Conservation (phyloP, 108 stramenopile species). For the Pseudonitzschia multiseries region DNA sequence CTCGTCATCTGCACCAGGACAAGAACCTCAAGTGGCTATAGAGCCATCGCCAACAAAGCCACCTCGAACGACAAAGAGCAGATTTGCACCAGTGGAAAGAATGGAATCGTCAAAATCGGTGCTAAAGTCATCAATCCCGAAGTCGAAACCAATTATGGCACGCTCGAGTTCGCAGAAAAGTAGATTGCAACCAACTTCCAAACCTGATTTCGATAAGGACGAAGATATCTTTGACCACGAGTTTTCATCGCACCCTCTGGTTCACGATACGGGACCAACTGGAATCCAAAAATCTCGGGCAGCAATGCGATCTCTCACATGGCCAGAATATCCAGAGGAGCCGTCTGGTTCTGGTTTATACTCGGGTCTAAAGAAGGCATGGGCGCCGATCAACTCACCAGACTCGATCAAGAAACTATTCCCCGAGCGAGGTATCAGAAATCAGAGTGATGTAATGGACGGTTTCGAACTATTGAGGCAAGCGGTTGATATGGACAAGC, state of each 20-base stretch:
- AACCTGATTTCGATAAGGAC: not conserved
- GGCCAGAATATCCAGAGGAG: slow-evolving; percentile 89
- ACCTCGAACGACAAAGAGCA: slow-evolving; percentile 1
- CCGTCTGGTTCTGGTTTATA: slow-evolving; percentile 42
- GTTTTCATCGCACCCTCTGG: slow-evolving; percentile 22
- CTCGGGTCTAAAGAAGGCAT: slow-evolving; percentile 58
- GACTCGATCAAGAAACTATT: slow-evolving; percentile 53
- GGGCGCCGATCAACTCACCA: slow-evolving; percentile 52
- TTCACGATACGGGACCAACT: not conserved
- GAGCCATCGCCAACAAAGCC: slow-evolving; percentile 9
- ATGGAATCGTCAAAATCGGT: not conserved
- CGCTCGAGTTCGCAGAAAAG: not conserved
- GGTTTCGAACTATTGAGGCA: slow-evolving; percentile 64
- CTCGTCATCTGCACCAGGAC: not conserved
- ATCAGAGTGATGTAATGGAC: slow-evolving; percentile 69
- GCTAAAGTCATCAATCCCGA: slow-evolving; percentile 1
- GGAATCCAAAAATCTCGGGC: slow-evolving; percentile 28
- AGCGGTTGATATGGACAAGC: slow-evolving; percentile 55
- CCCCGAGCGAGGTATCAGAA: slow-evolving; percentile 62
- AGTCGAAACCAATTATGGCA: not conserved
- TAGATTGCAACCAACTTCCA: not conserved
- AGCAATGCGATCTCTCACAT: slow-evolving; percentile 34
- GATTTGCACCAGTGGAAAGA: not conserved
- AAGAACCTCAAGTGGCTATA: not conserved
- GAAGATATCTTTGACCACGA: not conserved